A percentile compares a stretch with the other conserved stretches of the same genome.
Conservation (phyloP, 2,329 filamentous ascomycete genomes). For the Cladophialophora bantiana region DNA sequence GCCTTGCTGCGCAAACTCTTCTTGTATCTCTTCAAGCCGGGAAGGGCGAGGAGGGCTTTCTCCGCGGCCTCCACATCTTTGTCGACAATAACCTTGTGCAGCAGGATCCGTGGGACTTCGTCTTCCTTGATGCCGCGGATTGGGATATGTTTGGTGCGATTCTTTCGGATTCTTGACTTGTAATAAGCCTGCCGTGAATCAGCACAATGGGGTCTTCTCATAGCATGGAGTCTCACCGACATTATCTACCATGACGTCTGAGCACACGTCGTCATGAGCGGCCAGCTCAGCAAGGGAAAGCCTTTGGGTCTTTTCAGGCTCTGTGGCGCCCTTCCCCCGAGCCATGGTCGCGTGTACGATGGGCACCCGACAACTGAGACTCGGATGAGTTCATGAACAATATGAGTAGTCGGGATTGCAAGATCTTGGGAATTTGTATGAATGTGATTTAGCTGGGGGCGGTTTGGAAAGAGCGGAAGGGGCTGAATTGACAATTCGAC, state of each 20-base stretch:
- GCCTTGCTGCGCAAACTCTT: conserved; percentile 72
- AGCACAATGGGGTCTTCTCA: conserved; percentile 23
- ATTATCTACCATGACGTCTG: conserved; percentile 92
- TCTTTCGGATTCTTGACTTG: conserved; percentile 96
- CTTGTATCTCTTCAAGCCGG: conserved; percentile 76
- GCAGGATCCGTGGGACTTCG: conserved; percentile 65
- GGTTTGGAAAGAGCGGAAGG: conserved; percentile 32
- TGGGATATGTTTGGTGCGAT: conserved; percentile 82
- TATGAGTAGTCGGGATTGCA: not conserved
- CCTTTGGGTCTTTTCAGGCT: conserved; percentile 60
- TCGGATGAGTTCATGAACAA: conserved; percentile 6
- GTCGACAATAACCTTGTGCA: conserved; percentile 72
- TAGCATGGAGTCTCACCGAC: conserved; percentile 62
- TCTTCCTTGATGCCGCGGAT: conserved; percentile 78
- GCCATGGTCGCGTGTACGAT: conserved; percentile 35
- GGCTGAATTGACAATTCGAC: conserved; percentile 24
- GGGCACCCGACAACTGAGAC: not conserved
- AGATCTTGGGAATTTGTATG: not conserved
- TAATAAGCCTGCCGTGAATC: conserved; percentile 75
- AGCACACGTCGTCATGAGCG: conserved; percentile 93
- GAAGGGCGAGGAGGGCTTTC: conserved; percentile 72
- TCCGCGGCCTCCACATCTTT: conserved; percentile 77
- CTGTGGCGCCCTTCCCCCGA: conserved; percentile 30
- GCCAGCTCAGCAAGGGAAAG: conserved; percentile 87
- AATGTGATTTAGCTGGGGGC: conserved; percentile 1